Evolutionary conservation across 2,329 filamentous ascomycete genomes (phyloP), one percentile per base, ranked within the genome.

Genomic region (Ilyonectria sp.): DNA sequence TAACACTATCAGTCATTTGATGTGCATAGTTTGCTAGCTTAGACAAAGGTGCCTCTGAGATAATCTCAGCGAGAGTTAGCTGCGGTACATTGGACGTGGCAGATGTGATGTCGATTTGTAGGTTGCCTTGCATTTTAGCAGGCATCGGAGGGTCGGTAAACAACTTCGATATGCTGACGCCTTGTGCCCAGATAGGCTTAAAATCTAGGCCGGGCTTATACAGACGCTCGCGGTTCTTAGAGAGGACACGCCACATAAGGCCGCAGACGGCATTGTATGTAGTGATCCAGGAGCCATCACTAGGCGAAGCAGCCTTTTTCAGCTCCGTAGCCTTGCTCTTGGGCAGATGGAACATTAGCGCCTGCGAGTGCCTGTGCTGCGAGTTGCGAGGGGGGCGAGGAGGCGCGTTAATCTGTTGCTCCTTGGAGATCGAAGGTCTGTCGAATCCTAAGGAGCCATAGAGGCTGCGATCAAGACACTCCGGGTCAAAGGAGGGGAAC

Each of bases 191-290:
- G 44, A 79, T 71, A 5, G 79, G 71, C 2, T 74, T 76, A 1
- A 62, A 68, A 0, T 71, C 67, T 5, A 76, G 70, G 26, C 79
- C 76, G 1, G 77, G 70, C 7, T 79, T 76, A 67, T 79, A 83
- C 5, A 82, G 19, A 1, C 75, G 74, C 6, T 78, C 77, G 8
- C 82, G 79, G 15, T 81, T 70, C 21, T 75, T 76, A 6, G 80
- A 76, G 1, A 83, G 65, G 8, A 74, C 72, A 11, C 82, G 81
- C 82, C 83, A 84, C 13, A 84, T 75, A 52, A 81, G 78, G 31
- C 82, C 82, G 4, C 76, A 75, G 63, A 82, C 76, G 21, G 82
- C 82, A 60, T 85, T 82, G 69, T 83, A 85, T 1, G 81, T 85
- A 7, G 83, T 84, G 58, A 86, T 78, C 81, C 82, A 83, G 4